A percentile compares a stretch with the other conserved stretches of the same genome.
These are phyloP conservation scores for Sporothrix brunneoviolacea DNA, from an alignment of 2,329 filamentous ascomycete species.

Conservation along the genomic window DNA sequence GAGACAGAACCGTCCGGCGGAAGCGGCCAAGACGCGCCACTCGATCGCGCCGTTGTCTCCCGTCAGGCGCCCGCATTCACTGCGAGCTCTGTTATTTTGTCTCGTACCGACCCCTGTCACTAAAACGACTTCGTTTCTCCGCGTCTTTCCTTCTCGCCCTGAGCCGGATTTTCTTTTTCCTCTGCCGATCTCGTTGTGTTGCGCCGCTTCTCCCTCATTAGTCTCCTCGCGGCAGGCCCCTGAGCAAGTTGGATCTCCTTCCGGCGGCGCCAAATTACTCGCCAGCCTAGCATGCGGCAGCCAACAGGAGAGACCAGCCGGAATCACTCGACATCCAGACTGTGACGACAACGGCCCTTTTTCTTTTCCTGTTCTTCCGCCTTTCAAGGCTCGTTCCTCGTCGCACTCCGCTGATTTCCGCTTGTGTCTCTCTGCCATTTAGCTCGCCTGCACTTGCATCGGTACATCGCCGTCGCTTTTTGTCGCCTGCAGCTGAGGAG, in stretches of 20 bases:
- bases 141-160: background rate
- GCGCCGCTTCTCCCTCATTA: background rate
- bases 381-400: background rate
- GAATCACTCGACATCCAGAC: conserved; percentile 10
- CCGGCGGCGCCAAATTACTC: conserved; percentile 8
- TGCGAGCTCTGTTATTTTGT: background rate
- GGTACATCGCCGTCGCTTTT: background rate
- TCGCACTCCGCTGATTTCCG: background rate
- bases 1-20: background rate
- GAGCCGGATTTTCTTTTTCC: background rate
- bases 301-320: conserved; percentile 5
- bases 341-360: background rate
- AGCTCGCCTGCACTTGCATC: conserved; percentile 8
- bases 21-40: conserved; percentile 1
- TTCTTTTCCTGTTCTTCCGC: background rate
- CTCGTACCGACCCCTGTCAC: too few species aligned
- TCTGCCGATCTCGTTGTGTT: background rate
- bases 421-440: background rate
- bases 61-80: background rate
- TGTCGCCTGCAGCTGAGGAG: conserved; percentile 14
- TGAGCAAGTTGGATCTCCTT: conserved; percentile 14
- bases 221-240: conserved; percentile 1
- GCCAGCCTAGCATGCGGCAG: conserved; percentile 5
- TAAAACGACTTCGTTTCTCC: background rate
- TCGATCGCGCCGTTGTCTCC: background rate